Percentiles rank a stretch among this genome's conserved stretches.
Evolutionary conservation across 2,329 filamentous ascomycete species (phyloP).

Genomic region (Fusarium sp.): DNA sequence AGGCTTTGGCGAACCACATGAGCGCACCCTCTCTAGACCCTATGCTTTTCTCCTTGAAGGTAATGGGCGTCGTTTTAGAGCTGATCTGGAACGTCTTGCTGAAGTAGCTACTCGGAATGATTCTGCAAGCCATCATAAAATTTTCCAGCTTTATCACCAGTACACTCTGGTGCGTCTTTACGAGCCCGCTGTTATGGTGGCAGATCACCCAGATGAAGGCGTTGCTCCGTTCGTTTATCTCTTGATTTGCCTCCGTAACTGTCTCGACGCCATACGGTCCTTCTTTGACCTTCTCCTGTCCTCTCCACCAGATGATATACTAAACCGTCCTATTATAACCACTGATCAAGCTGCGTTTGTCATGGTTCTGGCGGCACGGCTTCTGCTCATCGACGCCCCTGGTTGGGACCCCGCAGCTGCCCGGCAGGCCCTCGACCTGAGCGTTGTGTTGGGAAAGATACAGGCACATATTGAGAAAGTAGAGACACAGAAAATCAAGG

Average conservation of each 20-base stretch:
- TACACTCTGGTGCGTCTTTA: constrained; percentile 53
- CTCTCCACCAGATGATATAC: constrained; percentile 40
- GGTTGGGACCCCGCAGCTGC: constrained; percentile 39
- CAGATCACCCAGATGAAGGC: constrained; percentile 40
- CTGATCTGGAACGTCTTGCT: constrained; percentile 49
- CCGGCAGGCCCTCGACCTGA: constrained; percentile 33
- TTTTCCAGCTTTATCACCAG: constrained; percentile 49
- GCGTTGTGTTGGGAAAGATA: constrained; percentile 23
- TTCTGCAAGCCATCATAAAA: background rate
- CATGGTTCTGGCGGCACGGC: constrained; percentile 35
- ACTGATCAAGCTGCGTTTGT: constrained; percentile 37
- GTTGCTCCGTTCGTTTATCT: constrained; percentile 44
- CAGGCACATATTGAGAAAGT: constrained; percentile 17
- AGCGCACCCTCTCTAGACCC: constrained; percentile 42
- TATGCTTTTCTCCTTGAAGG: constrained; percentile 50
- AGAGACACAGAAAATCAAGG: constrained; percentile 8
- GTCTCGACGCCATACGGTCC: constrained; percentile 48
- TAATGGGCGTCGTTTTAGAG: constrained; percentile 47
- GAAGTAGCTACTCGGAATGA: constrained; percentile 40
- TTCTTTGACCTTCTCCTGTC: constrained; percentile 50
- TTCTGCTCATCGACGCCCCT: constrained; percentile 39
- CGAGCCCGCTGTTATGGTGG: constrained; percentile 52
- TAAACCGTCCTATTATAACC: constrained; percentile 35
- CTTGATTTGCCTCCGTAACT: constrained; percentile 50
- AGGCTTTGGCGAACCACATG: constrained; percentile 47